Evolutionary conservation across 2,329 filamentous ascomycete species (phyloP), one percentile per base, ranked within the genome.

Genomic region (Sporothrix variecibatus): DNA sequence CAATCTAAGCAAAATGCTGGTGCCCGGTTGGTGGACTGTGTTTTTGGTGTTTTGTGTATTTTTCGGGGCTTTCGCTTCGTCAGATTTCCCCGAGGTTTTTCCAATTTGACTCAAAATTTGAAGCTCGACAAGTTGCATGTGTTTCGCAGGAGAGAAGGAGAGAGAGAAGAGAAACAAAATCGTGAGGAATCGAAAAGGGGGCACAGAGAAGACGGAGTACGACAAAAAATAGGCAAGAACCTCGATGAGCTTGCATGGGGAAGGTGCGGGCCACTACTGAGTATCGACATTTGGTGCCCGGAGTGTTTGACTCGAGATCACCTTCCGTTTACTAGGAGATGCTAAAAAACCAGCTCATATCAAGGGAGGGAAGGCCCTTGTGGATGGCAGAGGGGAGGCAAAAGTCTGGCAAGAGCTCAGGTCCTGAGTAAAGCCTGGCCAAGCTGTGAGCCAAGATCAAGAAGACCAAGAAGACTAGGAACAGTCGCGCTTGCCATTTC

Each of bases 21-120:
- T 31, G 17, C 40, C 40, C 9, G 65, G 65, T 68, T 46, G 65
- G 17, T 20, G 65, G 38, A 38, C 23, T 38, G 15, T 8, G 3
- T 43, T 65, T 38, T 34, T 12, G 53, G 23, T 58, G 53, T 58
- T 28, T 38, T 40, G 43, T 51, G 17, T 53, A 7, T 26, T 51
- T 51, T n/a, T 68, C 43, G 65, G 65, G 65, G 65, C 17, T n/a
- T 31, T 68, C 43, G 43, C 9, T 68, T 2, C 43, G 65, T 23
- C 26, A 26, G 65, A 34, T 28, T n/a, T 34, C 43, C 26, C 43
- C 43, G 17, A 5, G n/a, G 20, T 23, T 51, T 20, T n/a, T 5
- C 34, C 34, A 34, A 34, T 34, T 34, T 4, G 34, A 34, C 34
- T 34, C 34, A 34, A 34, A 46, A 17, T 15, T 0, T 65, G 11